Percentiles rank a stretch among this genome's conserved stretches.
Evolutionary conservation across 208 protist genomes (phyloP).

Genomic region (Crithidia expoeki): DNA sequence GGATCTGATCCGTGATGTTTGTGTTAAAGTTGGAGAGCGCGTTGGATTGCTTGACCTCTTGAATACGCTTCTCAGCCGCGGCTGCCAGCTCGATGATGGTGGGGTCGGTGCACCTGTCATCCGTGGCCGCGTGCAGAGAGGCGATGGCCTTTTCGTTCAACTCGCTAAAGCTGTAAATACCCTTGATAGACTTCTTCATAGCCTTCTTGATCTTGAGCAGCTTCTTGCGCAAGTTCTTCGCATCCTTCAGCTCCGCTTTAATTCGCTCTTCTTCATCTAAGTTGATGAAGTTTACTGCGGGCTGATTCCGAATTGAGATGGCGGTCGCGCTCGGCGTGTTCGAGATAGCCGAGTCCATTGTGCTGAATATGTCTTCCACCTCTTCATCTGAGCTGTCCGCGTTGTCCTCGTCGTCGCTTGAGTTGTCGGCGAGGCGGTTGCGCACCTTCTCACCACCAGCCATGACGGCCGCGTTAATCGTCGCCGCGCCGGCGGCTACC

Average conservation of each 20-base stretch:
- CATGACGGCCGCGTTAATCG: constrained; percentile 22
- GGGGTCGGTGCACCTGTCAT: constrained; percentile 31
- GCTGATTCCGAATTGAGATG: constrained; percentile 41
- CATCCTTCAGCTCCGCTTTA: constrained; percentile 35
- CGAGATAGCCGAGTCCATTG: constrained; percentile 2
- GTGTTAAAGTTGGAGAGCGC: constrained; percentile 13
- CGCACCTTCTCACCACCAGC: constrained; percentile 8
- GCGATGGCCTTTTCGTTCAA: constrained; percentile 22
- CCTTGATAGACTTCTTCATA: constrained; percentile 32
- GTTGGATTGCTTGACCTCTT: constrained; percentile 27
- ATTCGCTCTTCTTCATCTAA: constrained; percentile 43
- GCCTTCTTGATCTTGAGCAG: constrained; percentile 40
- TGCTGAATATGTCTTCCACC: constrained; percentile 27
- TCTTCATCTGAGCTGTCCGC: constrained; percentile 37
- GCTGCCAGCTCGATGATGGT: constrained; percentile 28
- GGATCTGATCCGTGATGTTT: constrained; percentile 27
- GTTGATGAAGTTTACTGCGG: constrained; percentile 32
- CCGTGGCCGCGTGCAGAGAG: constrained; percentile 13
- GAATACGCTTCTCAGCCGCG: constrained; percentile 20
- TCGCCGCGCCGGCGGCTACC: constrained; percentile 15
- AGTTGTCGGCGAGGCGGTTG: constrained; percentile 10
- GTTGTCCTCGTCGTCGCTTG: constrained; percentile 36
- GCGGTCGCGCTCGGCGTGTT: constrained; percentile 31
- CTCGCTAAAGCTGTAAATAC: constrained; percentile 18
- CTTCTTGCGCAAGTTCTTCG: constrained; percentile 33